Percentiles rank a stretch among this genome's conserved stretches.
Evolutionary conservation across 768 basidiomycete species (phyloP).

Genomic region (Pleurotus eryngii): DNA sequence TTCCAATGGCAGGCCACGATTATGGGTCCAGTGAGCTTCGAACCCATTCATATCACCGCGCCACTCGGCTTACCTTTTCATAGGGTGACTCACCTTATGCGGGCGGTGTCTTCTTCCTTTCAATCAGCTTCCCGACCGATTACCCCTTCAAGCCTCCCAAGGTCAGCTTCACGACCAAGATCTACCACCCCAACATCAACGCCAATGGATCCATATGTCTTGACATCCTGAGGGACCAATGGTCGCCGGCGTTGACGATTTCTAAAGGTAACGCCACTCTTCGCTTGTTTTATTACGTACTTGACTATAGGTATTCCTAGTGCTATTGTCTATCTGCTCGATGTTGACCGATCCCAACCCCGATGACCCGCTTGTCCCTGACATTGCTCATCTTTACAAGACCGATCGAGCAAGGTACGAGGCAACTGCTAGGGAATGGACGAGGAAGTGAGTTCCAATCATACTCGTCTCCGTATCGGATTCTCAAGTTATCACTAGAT

Average conservation of each 20-base stretch:
- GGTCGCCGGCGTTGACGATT: constrained; percentile 98
- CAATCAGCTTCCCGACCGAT: constrained; percentile 91
- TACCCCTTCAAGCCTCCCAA: constrained; percentile 99
- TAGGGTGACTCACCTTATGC: constrained; percentile 98
- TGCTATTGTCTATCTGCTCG: constrained; percentile 96
- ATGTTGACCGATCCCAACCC: constrained; percentile 99
- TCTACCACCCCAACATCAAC: constrained; percentile 99
- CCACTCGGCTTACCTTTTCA: constrained; percentile 18
- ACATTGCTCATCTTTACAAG: constrained; percentile 99
- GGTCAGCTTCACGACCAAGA: constrained; percentile 99
- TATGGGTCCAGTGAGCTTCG: constrained; percentile 88
- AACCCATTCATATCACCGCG: constrained; percentile 1
- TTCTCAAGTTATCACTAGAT: constrained; percentile 24
- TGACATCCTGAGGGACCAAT: constrained; percentile 98
- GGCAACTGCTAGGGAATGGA: constrained; percentile 98
- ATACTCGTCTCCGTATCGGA: constrained; percentile 1
- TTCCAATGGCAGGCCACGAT: constrained; percentile 99
- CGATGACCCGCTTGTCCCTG: constrained; percentile 97
- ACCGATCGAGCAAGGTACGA: constrained; percentile 97
- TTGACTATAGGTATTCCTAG: constrained; percentile 34
- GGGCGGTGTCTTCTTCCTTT: constrained; percentile 98
- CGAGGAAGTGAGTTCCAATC: constrained; percentile 79
- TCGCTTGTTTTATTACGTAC: constrained; percentile 2
- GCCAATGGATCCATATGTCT: constrained; percentile 98
- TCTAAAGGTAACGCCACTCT: constrained; percentile 75